Evolutionary conservation across 2,329 filamentous ascomycete species (phyloP), one percentile per base, ranked within the genome.

Genomic region (Aquanectria penicillioides): DNA sequence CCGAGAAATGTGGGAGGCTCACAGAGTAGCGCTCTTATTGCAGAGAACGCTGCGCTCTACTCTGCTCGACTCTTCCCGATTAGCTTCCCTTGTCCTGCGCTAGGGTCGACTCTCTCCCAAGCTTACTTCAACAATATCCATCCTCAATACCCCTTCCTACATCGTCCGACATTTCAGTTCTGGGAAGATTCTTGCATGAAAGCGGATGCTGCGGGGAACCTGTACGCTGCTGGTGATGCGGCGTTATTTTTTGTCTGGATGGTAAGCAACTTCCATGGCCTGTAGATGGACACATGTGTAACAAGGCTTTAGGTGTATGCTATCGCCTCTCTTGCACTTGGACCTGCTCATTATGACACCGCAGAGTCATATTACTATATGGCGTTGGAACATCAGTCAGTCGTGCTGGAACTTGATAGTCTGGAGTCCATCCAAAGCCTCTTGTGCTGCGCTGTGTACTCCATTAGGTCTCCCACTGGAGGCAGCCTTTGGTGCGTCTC

Each of bases 361-460:
- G 62, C 62, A 13, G 62, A 64, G 18, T 64, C 62, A 6, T 64
- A 63, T 28, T 64, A 64, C 20, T 58, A 43, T n/a, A 64, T 61
- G 62, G 62, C 62, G 1, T 41, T 64, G 1, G 59, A 43, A 2
- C 58, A 63, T n/a, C 60, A 63, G 15, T 58, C 53, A 3, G 12
- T 34, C 2, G 46, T 63, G 12, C 44, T 63, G 8, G 60, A 61
- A 15, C 57, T 63, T 4, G 60, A 63, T 5, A 61, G 58, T 1
- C 57, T 63, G 3, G 60, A 63, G 25, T 63, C 60, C 4, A 61
- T 63, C 43, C 60, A 63, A n/a, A 63, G 60, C 17, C 31, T 61
- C 3, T 29, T 63, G 2, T 54, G 47, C 7, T 63, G 57, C 10
- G 60, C 60, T 4, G 60, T 63, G 2, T 63, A 61, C 37, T 63